Evolutionary conservation across 164 flowering plant genomes (phyloP).

Genomic region (Nymphaea thermarum): DNA sequence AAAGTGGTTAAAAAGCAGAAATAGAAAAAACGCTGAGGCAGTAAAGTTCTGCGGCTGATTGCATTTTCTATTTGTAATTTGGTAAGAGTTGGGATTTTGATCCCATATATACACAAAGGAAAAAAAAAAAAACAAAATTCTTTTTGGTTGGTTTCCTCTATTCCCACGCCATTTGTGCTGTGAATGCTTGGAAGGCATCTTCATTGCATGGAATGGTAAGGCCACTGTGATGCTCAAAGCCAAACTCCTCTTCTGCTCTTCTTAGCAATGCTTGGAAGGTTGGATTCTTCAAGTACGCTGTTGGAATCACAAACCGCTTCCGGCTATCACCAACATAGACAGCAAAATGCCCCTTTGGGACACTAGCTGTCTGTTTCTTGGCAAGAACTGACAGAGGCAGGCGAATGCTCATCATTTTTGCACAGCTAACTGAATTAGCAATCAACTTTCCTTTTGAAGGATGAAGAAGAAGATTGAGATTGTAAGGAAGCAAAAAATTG

Average conservation of each 20-base stretch:
- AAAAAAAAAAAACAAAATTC: too few relatives aligned
- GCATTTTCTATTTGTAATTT: too few relatives aligned
- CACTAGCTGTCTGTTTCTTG: conserved; percentile 12
- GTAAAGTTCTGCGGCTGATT: too few relatives aligned
- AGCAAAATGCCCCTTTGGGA: conserved; percentile 50
- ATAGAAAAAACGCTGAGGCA: too few relatives aligned
- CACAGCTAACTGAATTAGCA: not conserved
- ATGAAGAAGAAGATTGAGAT: too few relatives aligned
- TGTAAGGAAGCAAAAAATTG: too few relatives aligned
- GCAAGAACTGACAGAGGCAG: not conserved
- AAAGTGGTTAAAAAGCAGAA: too few relatives aligned
- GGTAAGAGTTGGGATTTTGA: too few relatives aligned
- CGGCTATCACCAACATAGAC: conserved; percentile 38
- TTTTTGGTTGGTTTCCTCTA: too few relatives aligned
- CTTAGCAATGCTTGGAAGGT: conserved; percentile 33
- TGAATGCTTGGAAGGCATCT: conserved; percentile 26
- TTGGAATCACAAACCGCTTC: conserved; percentile 35
- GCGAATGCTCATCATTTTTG: not conserved
- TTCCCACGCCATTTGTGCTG: conserved; percentile 4
- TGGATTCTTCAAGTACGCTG: conserved; percentile 24
- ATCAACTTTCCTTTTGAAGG: too few relatives aligned
- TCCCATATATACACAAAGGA: too few relatives aligned
- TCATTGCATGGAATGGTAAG: conserved; percentile 51
- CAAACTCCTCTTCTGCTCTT: conserved; percentile 48
- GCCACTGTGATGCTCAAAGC: conserved; percentile 45